Conservation (phyloP, 2,329 filamentous ascomycete species). For the Trichoderma sp. region DNA sequence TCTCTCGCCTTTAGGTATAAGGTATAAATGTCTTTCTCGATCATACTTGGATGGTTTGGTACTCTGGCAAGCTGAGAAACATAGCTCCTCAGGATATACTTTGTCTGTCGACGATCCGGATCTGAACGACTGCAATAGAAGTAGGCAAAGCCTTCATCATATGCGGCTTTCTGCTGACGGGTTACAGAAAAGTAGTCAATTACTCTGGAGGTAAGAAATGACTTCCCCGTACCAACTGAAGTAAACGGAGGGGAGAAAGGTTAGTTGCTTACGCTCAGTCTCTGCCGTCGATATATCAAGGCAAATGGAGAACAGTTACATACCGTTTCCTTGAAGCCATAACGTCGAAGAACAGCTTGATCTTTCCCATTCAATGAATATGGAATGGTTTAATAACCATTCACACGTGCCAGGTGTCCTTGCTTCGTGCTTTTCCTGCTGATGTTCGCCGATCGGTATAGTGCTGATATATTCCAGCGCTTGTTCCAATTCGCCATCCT, state of each 20-base stretch:
- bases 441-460: not conserved
- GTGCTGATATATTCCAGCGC: not conserved
- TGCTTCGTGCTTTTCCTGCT: not conserved
- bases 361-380: not conserved
- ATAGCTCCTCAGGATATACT: not conserved
- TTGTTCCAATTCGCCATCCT: not conserved
- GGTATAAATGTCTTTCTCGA: not conserved
- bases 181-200: not conserved
- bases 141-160: not conserved
- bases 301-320: not conserved
- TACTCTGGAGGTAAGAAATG: not conserved
- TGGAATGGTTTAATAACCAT: not conserved
- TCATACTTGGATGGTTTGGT: not conserved
- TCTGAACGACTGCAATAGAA: not conserved
- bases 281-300: not conserved
- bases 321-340: not conserved
- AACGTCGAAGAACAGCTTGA: not conserved
- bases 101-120: not conserved
- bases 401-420: not conserved
- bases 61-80: not conserved
- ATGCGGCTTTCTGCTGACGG: not conserved
- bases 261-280: not conserved
- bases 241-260: rapidly evolving
- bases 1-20: not conserved
- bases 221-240: not conserved